Evolutionary conservation across 2,329 filamentous ascomycete species (phyloP), one percentile per base, ranked within the genome.

Genomic region (Colletotrichum scovillei): DNA sequence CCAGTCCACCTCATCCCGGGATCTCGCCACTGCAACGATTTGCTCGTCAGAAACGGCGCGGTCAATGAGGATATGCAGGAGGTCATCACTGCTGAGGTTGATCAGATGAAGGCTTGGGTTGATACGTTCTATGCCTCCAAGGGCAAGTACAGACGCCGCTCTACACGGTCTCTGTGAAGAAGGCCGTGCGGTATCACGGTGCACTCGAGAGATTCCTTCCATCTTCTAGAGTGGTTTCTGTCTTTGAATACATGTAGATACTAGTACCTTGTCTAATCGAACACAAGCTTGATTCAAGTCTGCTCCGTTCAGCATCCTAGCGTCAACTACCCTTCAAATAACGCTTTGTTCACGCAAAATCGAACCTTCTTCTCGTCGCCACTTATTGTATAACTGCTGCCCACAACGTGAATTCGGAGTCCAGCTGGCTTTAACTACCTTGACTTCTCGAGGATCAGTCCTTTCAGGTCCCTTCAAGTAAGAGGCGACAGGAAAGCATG

Each of bases 21-120:
- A 3, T 88, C 85, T 0, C 85, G 86, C 57, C 90, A 92, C 77
- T 90, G 89, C 78, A 87, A 85, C 24, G 90, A 92, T 79, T 74
- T 91, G 49, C 78, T 84, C 30, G 76, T 86, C 46, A 76, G 71
- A 56, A 89, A 89, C 76, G 87, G 82, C 0, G 75, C 75, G 2
- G 84, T 79, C 26, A 90, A 90, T 78, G 79, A 80, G 0, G 86
- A 85, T 0, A 22, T 73, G 82, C 78, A 84, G 74, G 78, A 78
- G n/a, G 84, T 87, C 2, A 85, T 89, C 71, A 81, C 86, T 71
- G 81, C 81, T 22, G 84, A 87, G 76, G 79, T 90, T 4, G 79
- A 79, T 16, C 85, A 88, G 79, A 84, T 91, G 59, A 85, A 84
- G 74, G 79, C 79, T n/a, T 91, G 89, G 89, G 86, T 89, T 4